Evolutionary conservation across 1,139 yeast species (phyloP).

Genomic region (Arxiozyma slooffiae): DNA sequence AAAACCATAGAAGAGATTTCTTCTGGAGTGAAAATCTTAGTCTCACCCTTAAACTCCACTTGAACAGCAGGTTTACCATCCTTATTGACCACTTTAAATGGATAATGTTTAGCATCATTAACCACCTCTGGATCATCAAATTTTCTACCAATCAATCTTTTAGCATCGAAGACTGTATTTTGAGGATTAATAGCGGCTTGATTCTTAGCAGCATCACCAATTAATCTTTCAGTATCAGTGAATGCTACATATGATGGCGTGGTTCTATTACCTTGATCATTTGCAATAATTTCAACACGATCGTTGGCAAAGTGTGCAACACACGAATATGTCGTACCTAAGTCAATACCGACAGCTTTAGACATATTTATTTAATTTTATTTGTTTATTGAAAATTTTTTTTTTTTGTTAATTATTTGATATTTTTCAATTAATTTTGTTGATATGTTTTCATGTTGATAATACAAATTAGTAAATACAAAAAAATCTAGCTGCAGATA

Average conservation of each 20-base stretch:
- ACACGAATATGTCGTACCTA: slow-evolving; percentile 80
- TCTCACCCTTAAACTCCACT: slow-evolving; percentile 59
- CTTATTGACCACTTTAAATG: slow-evolving; percentile 48
- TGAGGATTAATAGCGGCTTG: slow-evolving; percentile 63
- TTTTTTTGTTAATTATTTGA: slow-evolving; percentile 6
- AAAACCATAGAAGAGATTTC: slow-evolving; percentile 61
- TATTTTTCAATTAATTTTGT: too few relatives aligned
- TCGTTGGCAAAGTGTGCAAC: slow-evolving; percentile 68
- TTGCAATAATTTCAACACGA: slow-evolving; percentile 61
- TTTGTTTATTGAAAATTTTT: slow-evolving; percentile 2
- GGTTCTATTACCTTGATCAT: slow-evolving; percentile 64
- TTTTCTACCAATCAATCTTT: slow-evolving; percentile 60
- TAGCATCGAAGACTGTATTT: slow-evolving; percentile 60
- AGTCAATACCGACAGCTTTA: slow-evolving; percentile 73
- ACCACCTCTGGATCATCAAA: slow-evolving; percentile 49
- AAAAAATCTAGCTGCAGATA: too few relatives aligned
- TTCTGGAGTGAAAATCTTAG: slow-evolving; percentile 55
- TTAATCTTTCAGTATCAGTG: slow-evolving; percentile 57
- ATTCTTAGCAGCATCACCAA: slow-evolving; percentile 65
- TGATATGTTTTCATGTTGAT: background rate
- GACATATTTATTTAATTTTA: slow-evolving; percentile 35
- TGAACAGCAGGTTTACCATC: slow-evolving; percentile 52
- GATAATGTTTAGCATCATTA: slow-evolving; percentile 53
- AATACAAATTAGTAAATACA: too few relatives aligned
- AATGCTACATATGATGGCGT: slow-evolving; percentile 63